phyloP scores from a whole-genome alignment of 2,329 filamentous ascomycete genomes.

The Colletotrichum aenigma region DNA sequence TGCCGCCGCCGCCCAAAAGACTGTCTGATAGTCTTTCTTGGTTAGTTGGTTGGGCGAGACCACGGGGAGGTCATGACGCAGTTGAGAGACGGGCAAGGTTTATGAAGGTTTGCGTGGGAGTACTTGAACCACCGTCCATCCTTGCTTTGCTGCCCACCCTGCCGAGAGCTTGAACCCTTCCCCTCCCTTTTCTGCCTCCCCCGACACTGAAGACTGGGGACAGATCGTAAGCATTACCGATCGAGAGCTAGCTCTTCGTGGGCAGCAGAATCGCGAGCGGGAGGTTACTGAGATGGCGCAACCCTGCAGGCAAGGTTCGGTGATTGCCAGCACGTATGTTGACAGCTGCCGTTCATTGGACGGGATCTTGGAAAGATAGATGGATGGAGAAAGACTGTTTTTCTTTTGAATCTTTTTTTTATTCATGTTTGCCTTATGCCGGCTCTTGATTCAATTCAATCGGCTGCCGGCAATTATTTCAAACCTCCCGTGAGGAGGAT shows the following conservation, averaged over 20 bases:
- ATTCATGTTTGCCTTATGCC: not conserved
- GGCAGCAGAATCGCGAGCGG: not conserved
- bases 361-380: not conserved
- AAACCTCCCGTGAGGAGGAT: constrained; percentile 29
- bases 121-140: not conserved
- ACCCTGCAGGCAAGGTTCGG: not conserved
- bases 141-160: not conserved
- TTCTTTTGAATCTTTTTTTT: not conserved
- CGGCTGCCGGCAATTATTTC: constrained; percentile 14
- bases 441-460: not conserved
- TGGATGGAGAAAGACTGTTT: not conserved
- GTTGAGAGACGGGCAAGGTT: not conserved
- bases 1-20: not conserved
- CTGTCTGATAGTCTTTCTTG: not conserved
- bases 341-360: not conserved
- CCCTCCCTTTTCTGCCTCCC: not conserved
- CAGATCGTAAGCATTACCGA: not conserved
- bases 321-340: not conserved
- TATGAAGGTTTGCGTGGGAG: not conserved
- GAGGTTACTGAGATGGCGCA: not conserved
- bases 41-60: not conserved
- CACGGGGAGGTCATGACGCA: not conserved
- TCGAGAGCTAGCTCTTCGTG: not conserved
- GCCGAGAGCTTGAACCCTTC: not conserved
- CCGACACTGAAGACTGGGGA: not conserved